A percentile compares a stretch with the other conserved stretches of the same genome.
Conservation (phyloP, 495 filamentous ascomycete species). For the Polyplosphaeria fusca region DNA sequence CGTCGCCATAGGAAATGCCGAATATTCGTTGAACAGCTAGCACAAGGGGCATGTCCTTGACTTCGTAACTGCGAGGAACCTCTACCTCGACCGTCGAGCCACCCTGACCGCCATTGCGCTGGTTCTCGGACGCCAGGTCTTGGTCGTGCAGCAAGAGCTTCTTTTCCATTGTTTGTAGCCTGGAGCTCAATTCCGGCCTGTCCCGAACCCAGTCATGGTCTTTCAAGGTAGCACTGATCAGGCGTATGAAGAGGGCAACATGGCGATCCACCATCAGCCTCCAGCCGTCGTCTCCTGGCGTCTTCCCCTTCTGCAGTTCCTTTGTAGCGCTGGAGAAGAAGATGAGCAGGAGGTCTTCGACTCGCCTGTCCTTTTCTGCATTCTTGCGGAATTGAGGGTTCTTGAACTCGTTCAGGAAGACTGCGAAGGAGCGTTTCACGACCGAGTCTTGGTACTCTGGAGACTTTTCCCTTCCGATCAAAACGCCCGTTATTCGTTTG, state of each 20-base stretch:
- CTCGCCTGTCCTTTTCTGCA: slow-evolving; percentile 89
- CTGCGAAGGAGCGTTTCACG: slow-evolving; percentile 79
- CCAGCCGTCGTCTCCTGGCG: slow-evolving; percentile 82
- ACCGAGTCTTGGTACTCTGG: slow-evolving; percentile 72
- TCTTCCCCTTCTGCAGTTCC: slow-evolving; percentile 78
- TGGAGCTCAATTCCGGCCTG: slow-evolving; percentile 72
- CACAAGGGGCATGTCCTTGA: slow-evolving; percentile 96
- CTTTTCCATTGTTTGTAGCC: slow-evolving; percentile 78
- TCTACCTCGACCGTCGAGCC: slow-evolving; percentile 70
- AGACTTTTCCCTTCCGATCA: slow-evolving; percentile 68
- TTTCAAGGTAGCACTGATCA: slow-evolving; percentile 75
- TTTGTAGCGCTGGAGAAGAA: slow-evolving; percentile 91
- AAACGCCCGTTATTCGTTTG: slow-evolving; percentile 62
- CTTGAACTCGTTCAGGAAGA: slow-evolving; percentile 72
- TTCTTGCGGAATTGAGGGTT: slow-evolving; percentile 67
- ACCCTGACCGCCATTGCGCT: slow-evolving; percentile 52
- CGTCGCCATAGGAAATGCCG: slow-evolving; percentile 66
- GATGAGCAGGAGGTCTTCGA: slow-evolving; percentile 84
- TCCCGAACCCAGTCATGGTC: slow-evolving; percentile 77
- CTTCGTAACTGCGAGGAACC: slow-evolving; percentile 78
- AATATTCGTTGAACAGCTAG: slow-evolving; percentile 83
- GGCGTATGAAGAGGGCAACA: slow-evolving; percentile 88
- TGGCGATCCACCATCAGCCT: slow-evolving; percentile 91
- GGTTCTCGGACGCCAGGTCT: slow-evolving; percentile 63
- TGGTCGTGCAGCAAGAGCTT: slow-evolving; percentile 96